Conservation (phyloP, 306 rosid genomes). For the Vigna angularis region DNA sequence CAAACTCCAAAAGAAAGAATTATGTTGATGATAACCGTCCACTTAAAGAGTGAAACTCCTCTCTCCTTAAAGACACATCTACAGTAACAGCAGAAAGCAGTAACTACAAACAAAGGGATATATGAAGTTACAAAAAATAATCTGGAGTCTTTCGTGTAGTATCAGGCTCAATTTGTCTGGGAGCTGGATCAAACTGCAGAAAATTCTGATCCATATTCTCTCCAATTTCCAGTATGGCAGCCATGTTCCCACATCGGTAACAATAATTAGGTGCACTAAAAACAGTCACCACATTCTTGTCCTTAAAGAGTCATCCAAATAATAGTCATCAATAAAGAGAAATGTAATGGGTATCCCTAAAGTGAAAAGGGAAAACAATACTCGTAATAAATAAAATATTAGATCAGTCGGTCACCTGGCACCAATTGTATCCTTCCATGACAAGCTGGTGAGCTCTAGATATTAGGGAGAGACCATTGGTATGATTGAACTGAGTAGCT, state of each 20-base stretch:
- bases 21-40: slow-evolving; percentile 70
- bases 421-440: slow-evolving; percentile 99
- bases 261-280: slow-evolving; percentile 99
- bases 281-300: slow-evolving; percentile 96
- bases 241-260: slow-evolving; percentile 98
- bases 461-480: slow-evolving; percentile 92
- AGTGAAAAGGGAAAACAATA: not conserved
- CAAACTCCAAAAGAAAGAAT: slow-evolving; percentile 81
- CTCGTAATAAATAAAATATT: not conserved
- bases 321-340: slow-evolving; percentile 42
- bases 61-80: slow-evolving; percentile 73
- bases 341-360: not conserved
- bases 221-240: slow-evolving; percentile 96
- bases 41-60: slow-evolving; percentile 64
- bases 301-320: slow-evolving; percentile 60
- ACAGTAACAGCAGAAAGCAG: slow-evolving; percentile 68
- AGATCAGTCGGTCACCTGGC: slow-evolving; percentile 75
- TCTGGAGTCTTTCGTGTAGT: slow-evolving; percentile 98
- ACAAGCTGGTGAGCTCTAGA: slow-evolving; percentile 99
- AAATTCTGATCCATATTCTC: slow-evolving; percentile 99
- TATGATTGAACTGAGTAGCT: slow-evolving; percentile 93
- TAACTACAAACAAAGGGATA: slow-evolving; percentile 64
- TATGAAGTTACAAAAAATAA: slow-evolving; percentile 87
- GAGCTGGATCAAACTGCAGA: slow-evolving; percentile 99
- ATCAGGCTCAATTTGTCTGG: slow-evolving; percentile 97